A percentile compares a stretch with the other conserved stretches of the same genome.
phyloP scores from a whole-genome alignment of 1,284 basidiomycete genomes.

The Pulveroboletus sp. region DNA sequence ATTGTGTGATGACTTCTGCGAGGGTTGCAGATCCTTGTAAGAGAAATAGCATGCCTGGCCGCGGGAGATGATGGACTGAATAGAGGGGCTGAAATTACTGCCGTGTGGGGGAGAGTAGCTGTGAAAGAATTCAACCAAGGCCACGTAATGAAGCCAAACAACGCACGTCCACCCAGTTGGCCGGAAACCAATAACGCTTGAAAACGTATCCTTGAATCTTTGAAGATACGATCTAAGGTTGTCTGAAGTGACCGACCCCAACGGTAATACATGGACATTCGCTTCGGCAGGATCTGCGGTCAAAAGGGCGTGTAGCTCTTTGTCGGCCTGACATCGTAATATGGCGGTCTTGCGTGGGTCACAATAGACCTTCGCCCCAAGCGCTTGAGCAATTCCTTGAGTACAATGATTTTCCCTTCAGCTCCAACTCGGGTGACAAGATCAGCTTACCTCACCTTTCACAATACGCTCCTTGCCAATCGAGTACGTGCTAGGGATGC shows the following conservation, averaged over 20 bases:
- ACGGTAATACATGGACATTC: constrained; percentile 83
- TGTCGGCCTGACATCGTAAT: constrained; percentile 77
- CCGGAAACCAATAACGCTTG: constrained; percentile 77
- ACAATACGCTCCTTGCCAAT: constrained; percentile 97
- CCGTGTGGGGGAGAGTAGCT: constrained; percentile 76
- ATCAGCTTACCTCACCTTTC: constrained; percentile 57
- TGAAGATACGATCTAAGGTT: constrained; percentile 77
- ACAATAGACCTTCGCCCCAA: constrained; percentile 88
- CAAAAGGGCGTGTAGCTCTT: constrained; percentile 77
- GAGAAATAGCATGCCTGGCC: constrained; percentile 68
- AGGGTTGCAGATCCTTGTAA: constrained; percentile 62
- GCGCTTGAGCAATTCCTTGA: constrained; percentile 77
- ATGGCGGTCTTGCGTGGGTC: constrained; percentile 80
- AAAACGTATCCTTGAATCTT: constrained; percentile 71
- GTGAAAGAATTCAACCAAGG: constrained; percentile 1
- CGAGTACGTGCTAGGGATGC: constrained; percentile 74
- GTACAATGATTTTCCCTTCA: background rate
- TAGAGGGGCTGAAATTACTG: constrained; percentile 55
- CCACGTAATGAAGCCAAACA: background rate
- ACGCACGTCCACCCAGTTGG: constrained; percentile 94
- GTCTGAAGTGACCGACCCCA: constrained; percentile 78
- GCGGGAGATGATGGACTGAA: constrained; percentile 63
- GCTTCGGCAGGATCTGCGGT: constrained; percentile 76
- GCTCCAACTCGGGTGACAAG: background rate
- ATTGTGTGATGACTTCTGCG: constrained; percentile 65